These are phyloP conservation scores for Allantophomopsis lycopodina DNA, from an alignment of 2,329 filamentous ascomycete species.

Conservation along the genomic window DNA sequence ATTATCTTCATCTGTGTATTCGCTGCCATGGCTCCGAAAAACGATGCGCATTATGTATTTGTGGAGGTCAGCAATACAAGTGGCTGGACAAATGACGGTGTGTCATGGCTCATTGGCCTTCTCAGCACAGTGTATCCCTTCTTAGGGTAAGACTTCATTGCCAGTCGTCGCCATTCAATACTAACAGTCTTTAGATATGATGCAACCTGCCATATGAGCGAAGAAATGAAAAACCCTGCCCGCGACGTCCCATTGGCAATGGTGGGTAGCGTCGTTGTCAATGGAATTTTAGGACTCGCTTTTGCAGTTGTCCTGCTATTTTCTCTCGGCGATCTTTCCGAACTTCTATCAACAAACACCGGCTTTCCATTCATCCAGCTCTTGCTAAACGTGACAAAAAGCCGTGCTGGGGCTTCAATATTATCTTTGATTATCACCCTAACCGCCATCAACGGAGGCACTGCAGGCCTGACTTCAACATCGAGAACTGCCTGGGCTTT, in stretches of 20 bases:
- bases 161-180: slow-evolving; percentile 16
- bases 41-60: slow-evolving; percentile 23
- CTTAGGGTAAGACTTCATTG: slow-evolving; percentile 18
- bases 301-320: slow-evolving; percentile 43
- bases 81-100: slow-evolving; percentile 25
- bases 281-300: slow-evolving; percentile 37
- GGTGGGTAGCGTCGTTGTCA: slow-evolving; percentile 31
- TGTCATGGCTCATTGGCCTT: slow-evolving; percentile 31
- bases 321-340: slow-evolving; percentile 11
- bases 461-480: slow-evolving; percentile 27
- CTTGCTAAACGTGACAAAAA: slow-evolving; percentile 29
- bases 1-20: slow-evolving; percentile 22
- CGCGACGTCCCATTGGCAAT: slow-evolving; percentile 34
- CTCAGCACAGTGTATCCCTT: slow-evolving; percentile 23
- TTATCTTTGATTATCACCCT: slow-evolving; percentile 25
- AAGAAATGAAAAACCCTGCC: slow-evolving; percentile 32
- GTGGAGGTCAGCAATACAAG: slow-evolving; percentile 26
- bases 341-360: slow-evolving; percentile 32
- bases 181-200: slow-evolving; percentile 28
- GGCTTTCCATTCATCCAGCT: slow-evolving; percentile 44
- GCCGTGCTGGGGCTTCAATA: slow-evolving; percentile 23
- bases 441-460: slow-evolving; percentile 31
- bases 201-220: slow-evolving; percentile 28
- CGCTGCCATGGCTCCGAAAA: slow-evolving; percentile 21
- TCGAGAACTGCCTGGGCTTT: slow-evolving; percentile 27